A percentile compares a stretch with the other conserved stretches of the same genome.
Evolutionary conservation across 306 rosid genomes (phyloP).

Genomic region (Purshia tridentata): DNA sequence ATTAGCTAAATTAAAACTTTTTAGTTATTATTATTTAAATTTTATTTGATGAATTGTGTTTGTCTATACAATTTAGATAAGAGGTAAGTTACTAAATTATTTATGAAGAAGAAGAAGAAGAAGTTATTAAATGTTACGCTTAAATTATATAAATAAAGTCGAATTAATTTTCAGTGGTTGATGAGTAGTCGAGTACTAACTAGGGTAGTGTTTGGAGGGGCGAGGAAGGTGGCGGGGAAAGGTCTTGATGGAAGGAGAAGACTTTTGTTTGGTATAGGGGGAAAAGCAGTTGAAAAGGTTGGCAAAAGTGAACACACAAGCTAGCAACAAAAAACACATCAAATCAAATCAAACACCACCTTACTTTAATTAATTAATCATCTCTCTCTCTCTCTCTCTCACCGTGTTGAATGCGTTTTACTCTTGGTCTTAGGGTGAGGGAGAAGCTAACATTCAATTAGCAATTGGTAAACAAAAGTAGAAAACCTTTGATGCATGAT

Average conservation of each 20-base stretch:
- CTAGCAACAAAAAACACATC: conserved; percentile 58
- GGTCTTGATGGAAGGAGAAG: conserved; percentile 18
- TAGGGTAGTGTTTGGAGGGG: not conserved
- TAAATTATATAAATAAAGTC: too few species aligned
- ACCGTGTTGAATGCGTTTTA: too few species aligned
- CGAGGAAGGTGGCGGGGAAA: conserved; percentile 22
- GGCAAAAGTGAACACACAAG: conserved; percentile 45
- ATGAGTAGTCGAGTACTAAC: too few species aligned
- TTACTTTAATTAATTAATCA: conserved; percentile 27
- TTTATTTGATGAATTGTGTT: too few species aligned
- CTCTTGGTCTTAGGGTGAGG: not conserved
- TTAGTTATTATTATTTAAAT: too few species aligned
- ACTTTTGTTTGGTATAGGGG: conserved; percentile 26
- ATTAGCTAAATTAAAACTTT: too few species aligned
- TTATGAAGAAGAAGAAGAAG: too few species aligned
- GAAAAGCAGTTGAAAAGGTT: conserved; percentile 42
- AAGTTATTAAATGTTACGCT: too few species aligned
- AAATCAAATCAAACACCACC: conserved; percentile 59
- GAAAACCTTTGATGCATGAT: not conserved
- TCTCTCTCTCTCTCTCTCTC: not conserved
- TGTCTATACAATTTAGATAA: too few species aligned
- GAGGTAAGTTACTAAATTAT: too few species aligned
- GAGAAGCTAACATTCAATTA: conserved; percentile 10
- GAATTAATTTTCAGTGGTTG: too few species aligned
- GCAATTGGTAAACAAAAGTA: not conserved